These are phyloP conservation scores for Verticillium nonalfalfae DNA, from an alignment of 2,329 filamentous ascomycete genomes.

Conservation along the genomic window DNA sequence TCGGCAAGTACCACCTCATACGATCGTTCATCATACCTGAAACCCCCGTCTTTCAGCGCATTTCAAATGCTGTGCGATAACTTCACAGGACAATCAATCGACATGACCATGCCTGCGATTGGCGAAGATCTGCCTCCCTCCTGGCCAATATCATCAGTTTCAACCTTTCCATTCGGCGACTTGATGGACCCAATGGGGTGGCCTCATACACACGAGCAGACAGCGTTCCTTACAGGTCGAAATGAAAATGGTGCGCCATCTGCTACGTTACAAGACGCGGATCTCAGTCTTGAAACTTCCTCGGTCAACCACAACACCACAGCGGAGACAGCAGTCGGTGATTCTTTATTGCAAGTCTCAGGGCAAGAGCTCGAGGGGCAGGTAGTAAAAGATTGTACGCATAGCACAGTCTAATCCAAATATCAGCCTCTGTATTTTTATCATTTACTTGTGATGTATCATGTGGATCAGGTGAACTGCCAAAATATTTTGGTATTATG, in stretches of 20 bases:
- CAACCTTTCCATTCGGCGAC: not conserved
- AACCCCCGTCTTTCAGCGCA: not conserved
- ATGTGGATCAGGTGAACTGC: too few species aligned
- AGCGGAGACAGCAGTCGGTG: too few species aligned
- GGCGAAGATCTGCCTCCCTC: not conserved
- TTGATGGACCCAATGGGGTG: not conserved
- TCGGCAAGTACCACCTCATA: not conserved
- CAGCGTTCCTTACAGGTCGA: not conserved
- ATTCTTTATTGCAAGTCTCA: too few species aligned
- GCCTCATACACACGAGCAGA: not conserved
- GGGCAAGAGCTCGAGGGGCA: too few species aligned
- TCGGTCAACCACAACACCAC: too few species aligned
- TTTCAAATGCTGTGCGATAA: slow-evolving; percentile 1
- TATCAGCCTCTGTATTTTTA: too few species aligned
- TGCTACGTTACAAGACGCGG: not conserved
- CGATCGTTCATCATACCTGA: not conserved
- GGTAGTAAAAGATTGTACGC: too few species aligned
- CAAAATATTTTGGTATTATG: too few species aligned
- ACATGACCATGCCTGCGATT: not conserved
- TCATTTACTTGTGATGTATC: too few species aligned
- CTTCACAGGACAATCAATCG: not conserved
- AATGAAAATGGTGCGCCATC: not conserved
- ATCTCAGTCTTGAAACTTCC: too few species aligned
- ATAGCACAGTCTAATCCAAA: too few species aligned
- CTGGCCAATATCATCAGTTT: not conserved